Evolutionary conservation across 495 filamentous ascomycete species (phyloP).

Genomic region (Rostrohypoxylon terebratum): DNA sequence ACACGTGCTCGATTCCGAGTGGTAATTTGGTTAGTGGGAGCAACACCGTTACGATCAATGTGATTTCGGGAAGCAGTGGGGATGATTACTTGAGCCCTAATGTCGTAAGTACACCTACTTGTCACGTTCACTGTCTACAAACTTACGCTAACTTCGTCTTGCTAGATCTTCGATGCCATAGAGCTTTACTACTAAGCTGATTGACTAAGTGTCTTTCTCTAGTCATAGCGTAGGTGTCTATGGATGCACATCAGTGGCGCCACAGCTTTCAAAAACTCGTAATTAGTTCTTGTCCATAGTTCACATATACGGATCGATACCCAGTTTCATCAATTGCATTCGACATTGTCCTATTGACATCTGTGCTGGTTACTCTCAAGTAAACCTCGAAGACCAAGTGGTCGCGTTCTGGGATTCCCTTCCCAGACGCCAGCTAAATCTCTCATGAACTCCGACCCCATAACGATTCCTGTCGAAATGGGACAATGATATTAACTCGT

Average conservation of each 20-base stretch:
- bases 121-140: not conserved
- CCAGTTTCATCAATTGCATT: not conserved
- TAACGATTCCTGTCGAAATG: not conserved
- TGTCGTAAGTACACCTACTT: conserved; percentile 56
- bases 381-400: not conserved
- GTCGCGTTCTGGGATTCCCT: not conserved
- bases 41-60: conserved; percentile 66
- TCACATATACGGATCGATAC: not conserved
- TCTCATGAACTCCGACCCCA: not conserved
- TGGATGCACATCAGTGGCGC: not conserved
- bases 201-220: not conserved
- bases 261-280: not conserved
- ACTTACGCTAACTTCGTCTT: conserved; percentile 16
- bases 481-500: not conserved
- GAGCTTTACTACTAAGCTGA: conserved; percentile 55
- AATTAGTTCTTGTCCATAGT: conserved; percentile 5
- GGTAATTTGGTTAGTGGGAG: conserved; percentile 60
- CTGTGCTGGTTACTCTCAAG: not conserved
- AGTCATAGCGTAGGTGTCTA: not conserved
- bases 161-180: conserved; percentile 60
- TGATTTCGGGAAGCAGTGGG: conserved; percentile 64
- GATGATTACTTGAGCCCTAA: conserved; percentile 63
- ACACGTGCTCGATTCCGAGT: conserved; percentile 60
- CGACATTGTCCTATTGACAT: not conserved
- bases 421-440: not conserved